These are phyloP conservation scores for Papilionanthe hybrid DNA, from an alignment of 116 monocot species.

Conservation along the genomic window DNA sequence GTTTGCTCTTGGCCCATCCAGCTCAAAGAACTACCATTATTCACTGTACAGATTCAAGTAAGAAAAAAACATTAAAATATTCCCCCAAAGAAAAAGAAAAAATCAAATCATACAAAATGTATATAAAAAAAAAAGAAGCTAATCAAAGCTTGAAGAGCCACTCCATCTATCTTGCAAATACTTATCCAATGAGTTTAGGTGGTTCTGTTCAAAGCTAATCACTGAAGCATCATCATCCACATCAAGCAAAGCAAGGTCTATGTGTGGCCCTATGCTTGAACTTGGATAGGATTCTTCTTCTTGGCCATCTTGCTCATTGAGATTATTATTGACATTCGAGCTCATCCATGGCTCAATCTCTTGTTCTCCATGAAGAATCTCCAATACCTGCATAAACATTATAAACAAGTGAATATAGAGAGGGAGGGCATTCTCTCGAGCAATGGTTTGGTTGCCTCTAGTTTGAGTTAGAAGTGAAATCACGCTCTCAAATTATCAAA, in stretches of 20 bases:
- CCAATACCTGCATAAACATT: conserved; percentile 33
- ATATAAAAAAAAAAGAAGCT: conserved; percentile 5
- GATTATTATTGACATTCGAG: background rate
- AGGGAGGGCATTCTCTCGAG: background rate
- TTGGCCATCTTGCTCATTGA: conserved; percentile 26
- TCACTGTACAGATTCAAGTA: conserved; percentile 3
- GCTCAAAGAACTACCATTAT: conserved; percentile 8
- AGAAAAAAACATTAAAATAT: background rate
- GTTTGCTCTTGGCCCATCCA: conserved; percentile 7
- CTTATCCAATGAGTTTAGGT: conserved; percentile 50
- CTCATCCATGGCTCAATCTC: conserved; percentile 32
- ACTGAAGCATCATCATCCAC: conserved; percentile 61
- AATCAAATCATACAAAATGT: background rate
- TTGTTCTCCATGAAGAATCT: conserved; percentile 48
- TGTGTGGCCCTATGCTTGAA: conserved; percentile 57
- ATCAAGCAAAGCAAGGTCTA: conserved; percentile 77
- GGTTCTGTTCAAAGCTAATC: conserved; percentile 48
- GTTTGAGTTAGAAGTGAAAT: background rate
- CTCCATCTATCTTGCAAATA: conserved; percentile 73
- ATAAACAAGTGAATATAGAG: background rate
- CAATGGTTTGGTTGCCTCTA: background rate
- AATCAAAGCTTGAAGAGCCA: conserved; percentile 77
- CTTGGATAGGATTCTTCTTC: conserved; percentile 65
- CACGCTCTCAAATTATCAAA: background rate
- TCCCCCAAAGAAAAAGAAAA: background rate